Conservation (phyloP, 176 grass and related monocot genomes). For the Bothriochloa decipiens region DNA sequence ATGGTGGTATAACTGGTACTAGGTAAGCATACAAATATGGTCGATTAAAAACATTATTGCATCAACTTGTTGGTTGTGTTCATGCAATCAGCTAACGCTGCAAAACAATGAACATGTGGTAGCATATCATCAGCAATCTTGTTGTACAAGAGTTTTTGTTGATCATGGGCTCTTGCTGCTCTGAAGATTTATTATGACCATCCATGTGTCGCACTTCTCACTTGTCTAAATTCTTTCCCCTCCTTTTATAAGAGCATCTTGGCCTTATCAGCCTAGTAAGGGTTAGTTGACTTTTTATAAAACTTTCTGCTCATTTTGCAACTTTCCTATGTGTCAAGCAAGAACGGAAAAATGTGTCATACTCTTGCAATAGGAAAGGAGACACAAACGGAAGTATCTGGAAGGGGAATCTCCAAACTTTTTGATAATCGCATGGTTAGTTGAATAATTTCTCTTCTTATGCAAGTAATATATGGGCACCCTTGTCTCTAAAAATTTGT, state of each 20-base stretch:
- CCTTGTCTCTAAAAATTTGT: not conserved
- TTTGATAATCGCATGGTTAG: conserved; percentile 31
- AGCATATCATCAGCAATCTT: not conserved
- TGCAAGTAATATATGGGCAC: too few relatives aligned
- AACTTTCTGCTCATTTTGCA: conserved; percentile 24
- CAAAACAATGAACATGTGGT: not conserved
- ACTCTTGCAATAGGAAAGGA: conserved; percentile 21
- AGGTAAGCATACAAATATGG: not conserved
- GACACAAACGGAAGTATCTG: conserved; percentile 19
- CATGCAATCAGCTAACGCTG: not conserved
- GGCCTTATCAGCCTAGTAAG: not conserved
- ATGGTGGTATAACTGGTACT: not conserved
- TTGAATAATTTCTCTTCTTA: not conserved
- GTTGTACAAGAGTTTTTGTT: not conserved
- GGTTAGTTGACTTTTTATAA: conserved; percentile 34
- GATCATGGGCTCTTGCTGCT: not conserved
- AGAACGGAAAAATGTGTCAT: not conserved
- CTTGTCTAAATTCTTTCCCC: conserved; percentile 1
- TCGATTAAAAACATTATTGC: not conserved
- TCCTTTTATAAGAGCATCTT: conserved; percentile 50
- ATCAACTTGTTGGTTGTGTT: not conserved
- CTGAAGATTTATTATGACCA: not conserved
- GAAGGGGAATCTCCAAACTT: conserved; percentile 37
- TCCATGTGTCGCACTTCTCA: conserved; percentile 3
- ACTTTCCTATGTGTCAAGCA: conserved; percentile 34